A percentile compares a stretch with the other conserved stretches of the same genome.
Evolutionary conservation across 768 basidiomycete species (phyloP).

Genomic region (Kondoa malvinella): DNA sequence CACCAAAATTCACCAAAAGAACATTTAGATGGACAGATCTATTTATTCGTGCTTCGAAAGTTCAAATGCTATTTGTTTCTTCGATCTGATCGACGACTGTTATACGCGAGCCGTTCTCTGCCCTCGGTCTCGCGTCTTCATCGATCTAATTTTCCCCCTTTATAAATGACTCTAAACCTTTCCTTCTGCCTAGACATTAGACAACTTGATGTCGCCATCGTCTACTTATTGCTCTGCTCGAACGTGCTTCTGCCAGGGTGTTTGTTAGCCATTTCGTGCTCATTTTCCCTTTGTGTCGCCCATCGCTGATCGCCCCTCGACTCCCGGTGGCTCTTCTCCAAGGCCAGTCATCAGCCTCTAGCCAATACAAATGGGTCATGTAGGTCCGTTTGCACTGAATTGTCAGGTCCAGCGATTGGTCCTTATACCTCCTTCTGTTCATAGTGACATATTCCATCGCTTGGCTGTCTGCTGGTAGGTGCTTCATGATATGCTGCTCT

Average conservation of each 20-base stretch:
- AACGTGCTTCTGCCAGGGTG: too few species aligned
- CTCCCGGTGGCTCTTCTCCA: background rate
- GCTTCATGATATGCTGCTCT: background rate
- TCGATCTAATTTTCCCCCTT: too few species aligned
- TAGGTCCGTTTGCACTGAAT: background rate
- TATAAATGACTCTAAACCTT: too few species aligned
- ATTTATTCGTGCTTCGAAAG: too few species aligned
- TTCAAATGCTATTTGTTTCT: background rate
- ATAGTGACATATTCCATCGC: background rate
- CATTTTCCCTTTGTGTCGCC: background rate
- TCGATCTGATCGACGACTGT: background rate
- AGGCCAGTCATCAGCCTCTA: background rate
- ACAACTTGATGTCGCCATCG: too few species aligned
- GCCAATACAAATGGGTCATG: background rate
- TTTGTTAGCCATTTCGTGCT: too few species aligned
- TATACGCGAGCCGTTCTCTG: too few species aligned
- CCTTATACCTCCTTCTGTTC: background rate
- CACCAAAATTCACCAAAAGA: background rate
- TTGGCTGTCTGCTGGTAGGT: background rate
- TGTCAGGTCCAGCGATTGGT: background rate
- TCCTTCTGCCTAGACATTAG: too few species aligned
- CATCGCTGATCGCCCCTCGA: background rate
- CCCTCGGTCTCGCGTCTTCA: too few species aligned
- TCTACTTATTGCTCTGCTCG: too few species aligned
- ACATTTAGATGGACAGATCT: too few species aligned